These are phyloP conservation scores for Dipteronia dyeriana DNA, from an alignment of 345 rosid genomes.

Conservation along the genomic window DNA sequence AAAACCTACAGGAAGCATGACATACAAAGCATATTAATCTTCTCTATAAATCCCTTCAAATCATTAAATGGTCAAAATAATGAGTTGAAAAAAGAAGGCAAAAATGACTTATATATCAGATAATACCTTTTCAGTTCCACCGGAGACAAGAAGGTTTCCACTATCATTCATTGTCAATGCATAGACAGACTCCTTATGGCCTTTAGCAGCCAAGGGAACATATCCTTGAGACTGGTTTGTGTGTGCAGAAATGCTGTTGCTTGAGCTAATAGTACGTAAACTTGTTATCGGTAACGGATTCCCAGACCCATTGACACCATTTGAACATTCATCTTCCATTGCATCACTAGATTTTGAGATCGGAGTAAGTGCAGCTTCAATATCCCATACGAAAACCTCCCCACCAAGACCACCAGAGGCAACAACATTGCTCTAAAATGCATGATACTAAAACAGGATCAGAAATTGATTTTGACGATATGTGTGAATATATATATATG, in stretches of 20 bases:
- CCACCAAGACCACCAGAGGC: constrained; percentile 99
- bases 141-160: constrained; percentile 91
- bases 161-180: constrained; percentile 96
- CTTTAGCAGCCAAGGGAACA: constrained; percentile 83
- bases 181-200: constrained; percentile 99
- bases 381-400: constrained; percentile 98
- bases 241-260: constrained; percentile 75
- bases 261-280: constrained; percentile 79
- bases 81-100: not conserved
- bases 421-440: constrained; percentile 89
- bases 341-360: constrained; percentile 69
- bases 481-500: too few species aligned
- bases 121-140: constrained; percentile 97
- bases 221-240: constrained; percentile 73
- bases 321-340: constrained; percentile 76
- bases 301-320: constrained; percentile 61
- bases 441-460: constrained; percentile 66
- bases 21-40: not conserved
- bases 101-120: constrained; percentile 5
- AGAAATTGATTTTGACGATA: constrained; percentile 44
- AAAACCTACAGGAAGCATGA: constrained; percentile 60
- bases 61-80: constrained; percentile 14
- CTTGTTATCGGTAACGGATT: constrained; percentile 64
- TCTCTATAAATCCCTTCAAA: not conserved
- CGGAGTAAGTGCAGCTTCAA: constrained; percentile 89